phyloP scores from a whole-genome alignment of 2,329 filamentous ascomycete genomes.

The Graphilbum ipis-grandicollis region DNA sequence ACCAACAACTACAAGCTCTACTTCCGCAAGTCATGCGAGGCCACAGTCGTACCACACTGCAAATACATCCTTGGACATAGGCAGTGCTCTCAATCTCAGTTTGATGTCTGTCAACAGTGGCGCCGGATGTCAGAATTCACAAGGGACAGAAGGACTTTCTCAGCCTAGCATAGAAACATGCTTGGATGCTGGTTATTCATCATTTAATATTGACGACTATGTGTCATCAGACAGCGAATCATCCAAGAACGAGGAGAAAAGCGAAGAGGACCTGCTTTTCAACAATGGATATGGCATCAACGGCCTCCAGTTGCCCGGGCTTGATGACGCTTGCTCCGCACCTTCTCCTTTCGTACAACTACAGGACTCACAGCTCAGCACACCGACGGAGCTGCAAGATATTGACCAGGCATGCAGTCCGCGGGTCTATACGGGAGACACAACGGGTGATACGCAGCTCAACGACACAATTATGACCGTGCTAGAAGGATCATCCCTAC shows the following conservation, averaged over 20 bases:
- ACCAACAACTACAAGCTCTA: conserved; percentile 4
- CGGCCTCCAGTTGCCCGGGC: conserved; percentile 17
- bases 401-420: background rate
- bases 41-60: conserved; percentile 8
- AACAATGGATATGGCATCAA: conserved; percentile 17
- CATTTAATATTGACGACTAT: conserved; percentile 21
- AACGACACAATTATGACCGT: no score
- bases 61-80: conserved; percentile 8
- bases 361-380: background rate
- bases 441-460: no score
- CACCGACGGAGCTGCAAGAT: background rate
- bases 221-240: conserved; percentile 19
- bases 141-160: no score
- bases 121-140: background rate
- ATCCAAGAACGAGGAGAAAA: conserved; percentile 10
- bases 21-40: conserved; percentile 1
- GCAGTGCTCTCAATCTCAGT: conserved; percentile 1
- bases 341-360: conserved; percentile 2
- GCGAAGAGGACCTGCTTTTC: conserved; percentile 21
- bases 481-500: no score
- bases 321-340: conserved; percentile 5
- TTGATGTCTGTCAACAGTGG: background rate
- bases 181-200: background rate
- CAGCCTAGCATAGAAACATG: no score
- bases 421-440: no score